phyloP scores from a whole-genome alignment of 2,329 filamentous ascomycete genomes.

The Penicillium crustosum region DNA sequence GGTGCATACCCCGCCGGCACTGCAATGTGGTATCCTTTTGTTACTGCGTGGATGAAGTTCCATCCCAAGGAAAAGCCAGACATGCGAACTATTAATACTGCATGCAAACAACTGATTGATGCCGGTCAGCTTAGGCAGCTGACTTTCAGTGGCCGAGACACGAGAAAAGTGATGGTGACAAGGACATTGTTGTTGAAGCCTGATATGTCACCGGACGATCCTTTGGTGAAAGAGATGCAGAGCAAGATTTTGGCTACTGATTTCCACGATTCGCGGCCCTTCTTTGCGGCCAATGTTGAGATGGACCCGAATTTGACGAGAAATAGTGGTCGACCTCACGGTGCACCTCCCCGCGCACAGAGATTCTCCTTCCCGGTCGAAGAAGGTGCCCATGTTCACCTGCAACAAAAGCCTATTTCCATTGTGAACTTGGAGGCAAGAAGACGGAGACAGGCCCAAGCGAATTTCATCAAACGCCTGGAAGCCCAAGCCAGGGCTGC shows the following conservation, averaged over 20 bases:
- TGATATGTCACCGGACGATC: constrained; percentile 46
- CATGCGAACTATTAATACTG: constrained; percentile 51
- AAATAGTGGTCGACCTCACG: constrained; percentile 15
- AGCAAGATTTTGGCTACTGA: constrained; percentile 50
- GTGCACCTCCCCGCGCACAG: constrained; percentile 10
- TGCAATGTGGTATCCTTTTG: constrained; percentile 58
- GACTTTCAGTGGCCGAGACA: constrained; percentile 52
- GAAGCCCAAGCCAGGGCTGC: constrained; percentile 13
- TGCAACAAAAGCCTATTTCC: constrained; percentile 39
- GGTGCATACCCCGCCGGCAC: constrained; percentile 57
- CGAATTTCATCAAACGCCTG: constrained; percentile 25
- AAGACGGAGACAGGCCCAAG: constrained; percentile 28
- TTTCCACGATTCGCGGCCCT: constrained; percentile 35
- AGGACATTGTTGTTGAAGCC: constrained; percentile 52
- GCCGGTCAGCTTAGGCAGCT: constrained; percentile 54
- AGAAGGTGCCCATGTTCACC: constrained; percentile 34
- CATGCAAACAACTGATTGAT: constrained; percentile 52
- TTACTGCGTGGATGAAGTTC: constrained; percentile 52
- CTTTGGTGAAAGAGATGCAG: constrained; percentile 50
- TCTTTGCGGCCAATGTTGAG: constrained; percentile 47
- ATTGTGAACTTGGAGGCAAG: constrained; percentile 32
- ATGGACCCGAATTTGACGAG: constrained; percentile 39
- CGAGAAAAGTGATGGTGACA: constrained; percentile 50
- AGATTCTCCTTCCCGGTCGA: constrained; percentile 33
- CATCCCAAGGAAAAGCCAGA: constrained; percentile 51